phyloP scores from a whole-genome alignment of 345 rosid species.

The Adansonia digitata region DNA sequence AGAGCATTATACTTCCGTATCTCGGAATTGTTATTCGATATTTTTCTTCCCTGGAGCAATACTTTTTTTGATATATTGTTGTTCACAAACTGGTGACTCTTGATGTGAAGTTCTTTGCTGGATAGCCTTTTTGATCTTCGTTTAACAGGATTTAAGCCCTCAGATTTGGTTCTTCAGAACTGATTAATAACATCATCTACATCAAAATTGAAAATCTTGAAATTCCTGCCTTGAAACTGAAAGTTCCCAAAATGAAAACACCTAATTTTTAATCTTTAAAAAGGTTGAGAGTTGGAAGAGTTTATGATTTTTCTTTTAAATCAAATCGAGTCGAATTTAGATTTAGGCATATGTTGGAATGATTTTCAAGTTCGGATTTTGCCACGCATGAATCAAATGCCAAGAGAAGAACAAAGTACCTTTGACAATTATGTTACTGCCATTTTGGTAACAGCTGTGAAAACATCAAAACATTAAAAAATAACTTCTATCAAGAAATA shows the following conservation, averaged over 20 bases:
- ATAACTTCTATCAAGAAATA: background rate
- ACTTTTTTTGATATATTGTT: background rate
- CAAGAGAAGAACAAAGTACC: background rate
- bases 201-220: no score
- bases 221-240: background rate
- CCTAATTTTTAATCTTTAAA: no score
- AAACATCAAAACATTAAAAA: background rate
- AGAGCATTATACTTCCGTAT: background rate
- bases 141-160: background rate
- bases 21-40: background rate
- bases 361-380: no score
- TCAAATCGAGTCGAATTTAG: no score
- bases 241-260: no score
- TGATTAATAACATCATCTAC: background rate
- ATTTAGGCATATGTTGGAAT: no score
- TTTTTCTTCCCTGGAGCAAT: background rate
- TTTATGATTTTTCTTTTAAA: no score
- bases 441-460: background rate
- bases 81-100: background rate
- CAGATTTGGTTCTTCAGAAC: background rate
- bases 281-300: no score
- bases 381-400: no score
- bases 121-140: background rate
- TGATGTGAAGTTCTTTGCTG: background rate
- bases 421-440: background rate